A percentile compares a stretch with the other conserved stretches of the same genome.
Conservation (phyloP, 257 asterid species). For the Lithospermum erythrorhizon region DNA sequence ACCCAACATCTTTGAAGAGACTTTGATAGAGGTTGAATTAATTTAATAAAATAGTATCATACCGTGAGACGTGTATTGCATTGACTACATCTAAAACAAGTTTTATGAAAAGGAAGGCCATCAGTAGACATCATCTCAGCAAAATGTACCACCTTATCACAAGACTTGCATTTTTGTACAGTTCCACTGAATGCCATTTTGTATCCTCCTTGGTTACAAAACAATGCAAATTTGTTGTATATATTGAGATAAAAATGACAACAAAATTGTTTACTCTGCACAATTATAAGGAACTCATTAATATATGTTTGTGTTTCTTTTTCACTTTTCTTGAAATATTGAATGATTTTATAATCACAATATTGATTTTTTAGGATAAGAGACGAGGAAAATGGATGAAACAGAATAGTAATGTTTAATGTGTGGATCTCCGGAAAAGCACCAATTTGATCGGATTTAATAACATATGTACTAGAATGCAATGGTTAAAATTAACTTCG, state of each 20-base stretch:
- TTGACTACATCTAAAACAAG: constrained; percentile 53
- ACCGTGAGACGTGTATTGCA: constrained; percentile 88
- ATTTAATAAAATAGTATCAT: not conserved
- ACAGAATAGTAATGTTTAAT: constrained; percentile 16
- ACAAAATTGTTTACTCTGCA: not conserved
- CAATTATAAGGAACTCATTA: not conserved
- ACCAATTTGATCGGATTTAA: constrained; percentile 8
- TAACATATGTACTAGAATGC: not conserved
- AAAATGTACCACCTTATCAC: constrained; percentile 46
- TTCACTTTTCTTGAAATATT: not conserved
- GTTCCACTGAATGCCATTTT: constrained; percentile 46
- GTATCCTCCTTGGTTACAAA: not conserved
- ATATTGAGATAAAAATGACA: too few species aligned
- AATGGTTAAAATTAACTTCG: not conserved
- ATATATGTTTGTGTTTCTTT: constrained; percentile 13
- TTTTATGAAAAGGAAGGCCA: constrained; percentile 41
- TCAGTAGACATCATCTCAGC: constrained; percentile 53
- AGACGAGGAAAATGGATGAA: constrained; percentile 15
- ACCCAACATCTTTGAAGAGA: too few species aligned
- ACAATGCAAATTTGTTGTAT: too few species aligned
- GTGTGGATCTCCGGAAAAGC: constrained; percentile 23
- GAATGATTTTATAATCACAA: constrained; percentile 1
- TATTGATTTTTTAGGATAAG: too few species aligned
- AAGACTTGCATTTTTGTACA: constrained; percentile 47
- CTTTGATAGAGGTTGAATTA: too few species aligned